A percentile compares a stretch with the other conserved stretches of the same genome.
These are phyloP conservation scores for Mallotus repandus DNA, from an alignment of 441 rosid genomes.

Conservation along the genomic window DNA sequence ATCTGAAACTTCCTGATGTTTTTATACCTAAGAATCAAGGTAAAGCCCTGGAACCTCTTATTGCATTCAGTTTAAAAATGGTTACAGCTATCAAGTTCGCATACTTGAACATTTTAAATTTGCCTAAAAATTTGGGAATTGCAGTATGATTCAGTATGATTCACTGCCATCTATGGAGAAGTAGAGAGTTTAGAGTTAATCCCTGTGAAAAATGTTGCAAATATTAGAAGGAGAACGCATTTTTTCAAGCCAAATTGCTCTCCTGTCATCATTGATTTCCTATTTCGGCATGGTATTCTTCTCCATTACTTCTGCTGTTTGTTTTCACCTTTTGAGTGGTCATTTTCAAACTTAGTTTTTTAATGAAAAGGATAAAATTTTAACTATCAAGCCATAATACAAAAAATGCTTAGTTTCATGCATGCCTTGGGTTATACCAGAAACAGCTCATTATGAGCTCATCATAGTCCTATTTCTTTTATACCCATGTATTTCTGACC, in stretches of 20 bases:
- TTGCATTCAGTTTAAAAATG: background rate
- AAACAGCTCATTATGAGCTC: background rate
- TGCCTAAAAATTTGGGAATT: conserved; percentile 1
- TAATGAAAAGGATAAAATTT: background rate
- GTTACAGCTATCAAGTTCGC: background rate
- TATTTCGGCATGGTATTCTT: conserved; percentile 76
- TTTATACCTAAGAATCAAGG: conserved; percentile 74
- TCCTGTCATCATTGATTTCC: conserved; percentile 75
- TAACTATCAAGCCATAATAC: background rate
- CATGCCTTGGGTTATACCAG: background rate
- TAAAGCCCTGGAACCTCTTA: conserved; percentile 21
- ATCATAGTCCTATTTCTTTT: background rate
- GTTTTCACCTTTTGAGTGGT: background rate
- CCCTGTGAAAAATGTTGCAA: conserved; percentile 60
- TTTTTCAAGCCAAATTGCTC: conserved; percentile 84
- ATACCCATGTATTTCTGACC: too few species aligned
- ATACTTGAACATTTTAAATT: background rate
- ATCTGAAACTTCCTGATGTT: conserved; percentile 63
- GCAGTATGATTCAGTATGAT: background rate
- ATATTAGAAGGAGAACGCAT: conserved; percentile 55
- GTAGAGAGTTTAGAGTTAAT: conserved; percentile 83
- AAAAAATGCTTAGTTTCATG: background rate
- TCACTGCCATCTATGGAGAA: conserved; percentile 54
- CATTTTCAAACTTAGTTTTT: background rate
- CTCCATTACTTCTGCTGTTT: conserved; percentile 3